Percentiles rank a stretch among this genome's conserved stretches.
Evolutionary conservation across 352 stramenopile species (phyloP).

Genomic region (Phytophthora kernoviae): DNA sequence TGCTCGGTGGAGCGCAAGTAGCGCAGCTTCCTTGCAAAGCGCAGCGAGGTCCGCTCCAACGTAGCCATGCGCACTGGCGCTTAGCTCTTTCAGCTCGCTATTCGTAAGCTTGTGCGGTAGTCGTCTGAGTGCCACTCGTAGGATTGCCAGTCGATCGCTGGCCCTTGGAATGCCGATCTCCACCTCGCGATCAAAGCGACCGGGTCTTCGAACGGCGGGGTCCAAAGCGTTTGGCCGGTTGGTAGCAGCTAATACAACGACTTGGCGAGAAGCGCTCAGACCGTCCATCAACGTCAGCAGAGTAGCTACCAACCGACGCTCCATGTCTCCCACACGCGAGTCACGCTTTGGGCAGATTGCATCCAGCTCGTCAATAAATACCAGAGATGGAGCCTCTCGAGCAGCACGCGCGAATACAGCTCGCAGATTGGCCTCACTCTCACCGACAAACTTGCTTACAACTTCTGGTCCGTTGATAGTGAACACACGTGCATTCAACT

Average conservation of each 20-base stretch:
- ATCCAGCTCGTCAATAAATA: slow-evolving; percentile 93
- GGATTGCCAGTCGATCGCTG: slow-evolving; percentile 92
- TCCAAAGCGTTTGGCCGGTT: slow-evolving; percentile 93
- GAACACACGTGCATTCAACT: slow-evolving; percentile 94
- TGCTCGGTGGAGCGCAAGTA: slow-evolving; percentile 66
- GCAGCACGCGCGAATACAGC: slow-evolving; percentile 65
- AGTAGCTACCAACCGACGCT: slow-evolving; percentile 87
- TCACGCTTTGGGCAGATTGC: slow-evolving; percentile 89
- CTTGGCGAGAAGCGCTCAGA: slow-evolving; percentile 56
- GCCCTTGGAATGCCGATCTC: slow-evolving; percentile 96
- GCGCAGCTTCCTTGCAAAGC: slow-evolving; percentile 77
- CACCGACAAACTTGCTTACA: slow-evolving; percentile 95
- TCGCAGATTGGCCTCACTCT: slow-evolving; percentile 87
- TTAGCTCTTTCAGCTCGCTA: slow-evolving; percentile 92
- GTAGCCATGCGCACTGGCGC: slow-evolving; percentile 95
- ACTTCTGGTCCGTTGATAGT: slow-evolving; percentile 97
- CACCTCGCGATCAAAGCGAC: slow-evolving; percentile 97
- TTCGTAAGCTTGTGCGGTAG: slow-evolving; percentile 80
- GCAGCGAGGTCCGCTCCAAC: slow-evolving; percentile 85
- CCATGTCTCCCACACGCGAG: slow-evolving; percentile 75
- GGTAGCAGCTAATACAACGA: slow-evolving; percentile 81
- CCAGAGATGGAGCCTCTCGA: slow-evolving; percentile 53
- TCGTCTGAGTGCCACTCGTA: slow-evolving; percentile 91
- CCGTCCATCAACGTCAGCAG: slow-evolving; percentile 92
- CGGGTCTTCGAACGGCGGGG: slow-evolving; percentile 92